phyloP scores from a whole-genome alignment of 2,329 filamentous ascomycete genomes.

The Nemania abortiva region DNA sequence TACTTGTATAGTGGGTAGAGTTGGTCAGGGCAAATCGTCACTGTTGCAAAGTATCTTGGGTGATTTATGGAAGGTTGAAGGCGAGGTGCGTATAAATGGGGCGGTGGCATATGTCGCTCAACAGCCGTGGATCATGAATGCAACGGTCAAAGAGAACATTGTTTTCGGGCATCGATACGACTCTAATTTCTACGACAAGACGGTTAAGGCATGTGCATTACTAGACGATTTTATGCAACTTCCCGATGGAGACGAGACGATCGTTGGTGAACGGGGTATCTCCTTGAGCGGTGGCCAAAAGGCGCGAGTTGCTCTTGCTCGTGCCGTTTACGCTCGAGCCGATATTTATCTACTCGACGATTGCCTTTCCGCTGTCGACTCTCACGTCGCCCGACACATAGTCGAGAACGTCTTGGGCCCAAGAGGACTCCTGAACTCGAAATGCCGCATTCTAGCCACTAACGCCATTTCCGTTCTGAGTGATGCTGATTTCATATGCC shows the following conservation, averaged over 20 bases:
- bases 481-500: slow-evolving; percentile 88
- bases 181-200: slow-evolving; percentile 92
- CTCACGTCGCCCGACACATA: slow-evolving; percentile 93
- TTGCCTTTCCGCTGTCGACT: slow-evolving; percentile 95
- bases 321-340: slow-evolving; percentile 96
- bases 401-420: slow-evolving; percentile 94
- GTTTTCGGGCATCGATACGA: slow-evolving; percentile 96
- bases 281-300: slow-evolving; percentile 97
- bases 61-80: slow-evolving; percentile 89
- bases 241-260: slow-evolving; percentile 94
- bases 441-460: slow-evolving; percentile 93
- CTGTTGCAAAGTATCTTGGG: slow-evolving; percentile 89
- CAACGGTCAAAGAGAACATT: slow-evolving; percentile 96
- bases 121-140: slow-evolving; percentile 96
- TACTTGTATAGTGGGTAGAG: slow-evolving; percentile 90
- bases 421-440: slow-evolving; percentile 82
- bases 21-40: slow-evolving; percentile 96
- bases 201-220: slow-evolving; percentile 90
- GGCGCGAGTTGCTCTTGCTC: slow-evolving; percentile 88
- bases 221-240: slow-evolving; percentile 90
- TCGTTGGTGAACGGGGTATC: slow-evolving; percentile 96
- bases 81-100: slow-evolving; percentile 85
- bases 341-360: slow-evolving; percentile 97
- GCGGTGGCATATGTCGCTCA: slow-evolving; percentile 92
- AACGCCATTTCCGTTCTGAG: slow-evolving; percentile 93